Evolutionary conservation across 306 rosid species (phyloP), one percentile per base, ranked within the genome.

Genomic region (Argentina anserina): DNA sequence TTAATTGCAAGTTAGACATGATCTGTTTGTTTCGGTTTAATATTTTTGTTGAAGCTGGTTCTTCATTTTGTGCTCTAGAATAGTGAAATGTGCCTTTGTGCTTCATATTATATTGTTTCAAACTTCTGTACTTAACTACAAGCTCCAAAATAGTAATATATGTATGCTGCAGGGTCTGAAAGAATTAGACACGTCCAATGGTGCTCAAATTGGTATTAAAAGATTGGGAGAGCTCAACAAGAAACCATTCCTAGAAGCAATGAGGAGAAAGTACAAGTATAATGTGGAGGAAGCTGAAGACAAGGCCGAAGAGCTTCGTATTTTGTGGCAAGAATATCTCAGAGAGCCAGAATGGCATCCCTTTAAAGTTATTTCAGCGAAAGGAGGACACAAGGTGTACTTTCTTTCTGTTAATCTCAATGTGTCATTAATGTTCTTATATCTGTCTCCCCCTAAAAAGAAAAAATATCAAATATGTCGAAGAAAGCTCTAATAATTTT

Each of bases 331-430:
- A 65, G 99, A 95, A 82, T 88, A 90, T 85, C 85, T 95, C 2
- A 95, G 80, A 84, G 97, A 95, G 76, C 93, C 97, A 8, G 95
- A 83, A 33, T 95, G 99, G 99, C 99, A 95, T 83, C 99, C 97
- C 36, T 87, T 90, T 75, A 91, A 81, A 85, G 71, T 89, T 78
- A 70, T 68, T 53, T 20, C 18, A 12, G 78, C 83, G 50, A 80
- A 83, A 4, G 99, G 85, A 76, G 76, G 77, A 55, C 71, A 78
- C 37, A 74, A 88, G 96, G 97, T 92, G 31, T 76, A 71, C 61
- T 43, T 66, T 82, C 61, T 43, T 66, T 82, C 73, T 77, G 39
- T 80, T 31, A 20, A 61, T 61, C 9, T 59, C 69, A 47, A 67
- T 50, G 36, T 49, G 7, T 59, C 69, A 12, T 73, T 46, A 42